A percentile compares a stretch with the other conserved stretches of the same genome.
Conservation (phyloP, 805 yeast genomes). For the Barnettozyma californica region DNA sequence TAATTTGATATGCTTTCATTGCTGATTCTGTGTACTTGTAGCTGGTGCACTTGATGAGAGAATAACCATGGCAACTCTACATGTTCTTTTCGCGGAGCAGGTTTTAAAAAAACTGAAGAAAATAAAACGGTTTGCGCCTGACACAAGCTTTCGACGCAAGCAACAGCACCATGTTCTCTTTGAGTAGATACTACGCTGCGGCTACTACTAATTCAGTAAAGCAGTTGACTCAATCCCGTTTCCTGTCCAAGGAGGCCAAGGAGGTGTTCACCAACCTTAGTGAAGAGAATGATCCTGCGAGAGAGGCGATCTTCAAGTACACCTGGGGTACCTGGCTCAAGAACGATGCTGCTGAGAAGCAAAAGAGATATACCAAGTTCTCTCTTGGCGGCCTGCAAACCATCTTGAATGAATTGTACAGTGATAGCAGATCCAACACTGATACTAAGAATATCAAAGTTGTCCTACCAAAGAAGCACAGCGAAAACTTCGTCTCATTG, state of each 20-base stretch:
- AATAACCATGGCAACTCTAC: not conserved
- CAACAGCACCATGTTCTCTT: constrained; percentile 12
- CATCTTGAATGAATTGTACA: constrained; percentile 41
- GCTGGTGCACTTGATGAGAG: not conserved
- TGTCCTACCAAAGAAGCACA: constrained; percentile 32
- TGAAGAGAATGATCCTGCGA: constrained; percentile 60
- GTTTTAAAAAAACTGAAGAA: not conserved
- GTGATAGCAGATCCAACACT: constrained; percentile 31
- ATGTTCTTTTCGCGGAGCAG: not conserved
- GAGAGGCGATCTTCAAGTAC: constrained; percentile 75
- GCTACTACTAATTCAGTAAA: not conserved
- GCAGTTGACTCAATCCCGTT: constrained; percentile 17
- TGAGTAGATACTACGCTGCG: constrained; percentile 10
- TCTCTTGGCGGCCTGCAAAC: constrained; percentile 70
- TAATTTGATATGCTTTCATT: not conserved
- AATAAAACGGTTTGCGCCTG: not conserved
- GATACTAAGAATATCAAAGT: constrained; percentile 24
- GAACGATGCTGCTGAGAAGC: constrained; percentile 70
- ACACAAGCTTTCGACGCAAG: not conserved
- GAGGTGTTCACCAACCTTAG: constrained; percentile 45
- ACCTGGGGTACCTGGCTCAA: constrained; percentile 95
- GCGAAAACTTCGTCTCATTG: constrained; percentile 37
- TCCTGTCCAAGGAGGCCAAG: constrained; percentile 26
- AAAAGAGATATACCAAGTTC: constrained; percentile 72
- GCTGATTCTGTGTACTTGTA: not conserved